Conservation (phyloP, 192 early-diverging fungal genomes). For the Backusella morwellensis region DNA sequence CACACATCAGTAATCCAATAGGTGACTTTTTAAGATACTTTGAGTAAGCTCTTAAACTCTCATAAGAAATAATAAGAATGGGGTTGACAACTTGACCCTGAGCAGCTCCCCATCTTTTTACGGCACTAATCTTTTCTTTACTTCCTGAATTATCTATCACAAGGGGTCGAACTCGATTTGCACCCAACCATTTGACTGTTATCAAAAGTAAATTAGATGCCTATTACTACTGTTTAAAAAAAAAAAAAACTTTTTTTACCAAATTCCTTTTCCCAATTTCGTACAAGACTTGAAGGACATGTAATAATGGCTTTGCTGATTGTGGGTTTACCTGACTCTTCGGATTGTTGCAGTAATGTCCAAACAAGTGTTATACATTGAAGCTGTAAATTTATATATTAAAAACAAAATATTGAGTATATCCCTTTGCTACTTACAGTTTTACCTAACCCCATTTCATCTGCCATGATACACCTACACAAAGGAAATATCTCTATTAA, state of each 20-base stretch:
- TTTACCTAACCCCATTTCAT: conserved; percentile 96
- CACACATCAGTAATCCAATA: conserved; percentile 92
- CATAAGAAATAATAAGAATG: conserved; percentile 98
- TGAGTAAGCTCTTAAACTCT: conserved; percentile 85
- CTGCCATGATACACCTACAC: conserved; percentile 92
- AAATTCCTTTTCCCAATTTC: conserved; percentile 99
- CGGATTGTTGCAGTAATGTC: conserved; percentile 94
- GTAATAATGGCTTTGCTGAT: conserved; percentile 97
- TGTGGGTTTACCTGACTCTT: conserved; percentile 80
- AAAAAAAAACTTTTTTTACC: conserved; percentile 15
- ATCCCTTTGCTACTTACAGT: conserved; percentile 46
- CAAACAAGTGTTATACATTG: conserved; percentile 95
- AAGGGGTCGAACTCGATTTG: conserved; percentile 75
- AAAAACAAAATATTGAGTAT: not conserved
- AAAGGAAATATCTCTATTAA: not conserved
- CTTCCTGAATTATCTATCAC: conserved; percentile 88
- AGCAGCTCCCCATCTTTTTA: conserved; percentile 77
- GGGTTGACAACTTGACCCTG: conserved; percentile 81
- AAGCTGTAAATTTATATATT: conserved; percentile 39
- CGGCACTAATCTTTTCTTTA: conserved; percentile 79
- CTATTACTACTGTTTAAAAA: too few relatives aligned
- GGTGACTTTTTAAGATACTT: conserved; percentile 70
- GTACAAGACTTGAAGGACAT: conserved; percentile 93
- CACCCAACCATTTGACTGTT: conserved; percentile 87
- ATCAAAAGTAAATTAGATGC: too few relatives aligned